Conservation (phyloP, 1,284 basidiomycete genomes). For the Microbotryum silenes-acaulis region DNA sequence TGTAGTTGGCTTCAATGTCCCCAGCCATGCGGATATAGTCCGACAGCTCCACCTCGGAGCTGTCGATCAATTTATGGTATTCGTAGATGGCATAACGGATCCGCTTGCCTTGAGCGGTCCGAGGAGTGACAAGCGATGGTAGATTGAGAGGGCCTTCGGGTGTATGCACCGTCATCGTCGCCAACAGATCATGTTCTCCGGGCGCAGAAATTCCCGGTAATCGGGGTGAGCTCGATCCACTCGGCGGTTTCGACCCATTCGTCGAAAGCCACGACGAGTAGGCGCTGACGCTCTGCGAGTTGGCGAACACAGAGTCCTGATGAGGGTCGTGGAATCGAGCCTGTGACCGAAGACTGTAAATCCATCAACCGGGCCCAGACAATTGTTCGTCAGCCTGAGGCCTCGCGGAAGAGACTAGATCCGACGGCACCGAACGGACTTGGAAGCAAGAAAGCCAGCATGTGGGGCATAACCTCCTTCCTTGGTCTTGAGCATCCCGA, state of each 20-base stretch:
- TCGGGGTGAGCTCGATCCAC: slow-evolving; percentile 7
- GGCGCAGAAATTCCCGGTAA: slow-evolving; percentile 14
- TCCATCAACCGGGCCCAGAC: slow-evolving; percentile 57
- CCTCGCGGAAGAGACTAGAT: no score
- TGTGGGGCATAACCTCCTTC: slow-evolving; percentile 69
- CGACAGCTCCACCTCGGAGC: slow-evolving; percentile 50
- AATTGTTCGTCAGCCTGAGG: background rate
- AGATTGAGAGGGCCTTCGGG: slow-evolving; percentile 50
- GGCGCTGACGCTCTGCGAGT: slow-evolving; percentile 19
- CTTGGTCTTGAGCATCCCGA: slow-evolving; percentile 61
- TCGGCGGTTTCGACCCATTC: slow-evolving; percentile 46
- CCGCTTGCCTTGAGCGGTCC: slow-evolving; percentile 60
- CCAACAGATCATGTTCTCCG: slow-evolving; percentile 25
- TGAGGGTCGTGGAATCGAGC: slow-evolving; percentile 38
- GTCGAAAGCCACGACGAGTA: slow-evolving; percentile 48
- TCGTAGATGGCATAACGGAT: slow-evolving; percentile 57
- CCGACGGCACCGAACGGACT: slow-evolving; percentile 3
- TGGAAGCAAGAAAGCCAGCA: slow-evolving; percentile 59
- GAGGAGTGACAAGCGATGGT: slow-evolving; percentile 71
- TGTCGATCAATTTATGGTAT: slow-evolving; percentile 81
- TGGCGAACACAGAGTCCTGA: slow-evolving; percentile 26
- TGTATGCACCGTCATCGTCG: slow-evolving; percentile 36
- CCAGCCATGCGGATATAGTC: slow-evolving; percentile 84
- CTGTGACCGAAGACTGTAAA: slow-evolving; percentile 65
- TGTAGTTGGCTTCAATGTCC: slow-evolving; percentile 84